Percentiles rank a stretch among this genome's conserved stretches.
Evolutionary conservation across 768 basidiomycete genomes (phyloP).

Genomic region (Vararia minispora): DNA sequence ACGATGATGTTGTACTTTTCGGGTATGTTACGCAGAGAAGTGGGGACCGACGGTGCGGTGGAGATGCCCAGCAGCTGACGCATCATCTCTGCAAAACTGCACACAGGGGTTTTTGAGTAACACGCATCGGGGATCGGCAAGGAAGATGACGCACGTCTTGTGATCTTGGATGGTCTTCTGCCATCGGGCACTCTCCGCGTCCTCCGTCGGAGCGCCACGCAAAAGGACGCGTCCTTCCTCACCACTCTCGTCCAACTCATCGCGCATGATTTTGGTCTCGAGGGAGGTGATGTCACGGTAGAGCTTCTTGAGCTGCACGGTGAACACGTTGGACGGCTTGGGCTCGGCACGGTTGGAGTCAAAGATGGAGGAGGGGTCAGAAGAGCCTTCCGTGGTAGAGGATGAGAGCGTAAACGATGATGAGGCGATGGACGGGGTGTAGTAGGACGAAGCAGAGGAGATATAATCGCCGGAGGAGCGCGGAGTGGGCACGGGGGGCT

Average conservation of each 20-base stretch:
- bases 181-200: conserved; percentile 69
- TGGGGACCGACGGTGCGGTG: conserved; percentile 77
- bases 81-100: conserved; percentile 84
- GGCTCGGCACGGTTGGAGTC: conserved; percentile 41
- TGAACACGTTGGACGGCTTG: conserved; percentile 56
- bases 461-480: conserved; percentile 60
- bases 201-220: conserved; percentile 33
- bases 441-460: conserved; percentile 67
- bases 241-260: conserved; percentile 44
- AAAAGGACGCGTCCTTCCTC: conserved; percentile 31
- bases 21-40: conserved; percentile 81
- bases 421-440: conserved; percentile 56
- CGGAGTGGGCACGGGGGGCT: conserved; percentile 38
- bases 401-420: conserved; percentile 68
- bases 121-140: conserved; percentile 6
- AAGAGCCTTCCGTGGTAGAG: conserved; percentile 62
- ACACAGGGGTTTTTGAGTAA: conserved; percentile 11
- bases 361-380: conserved; percentile 59
- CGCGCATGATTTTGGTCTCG: conserved; percentile 62
- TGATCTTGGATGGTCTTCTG: conserved; percentile 63
- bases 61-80: conserved; percentile 83
- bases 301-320: conserved; percentile 64
- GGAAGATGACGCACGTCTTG: conserved; percentile 51
- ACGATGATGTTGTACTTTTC: conserved; percentile 93
- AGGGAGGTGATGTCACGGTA: conserved; percentile 76